Conservation (phyloP, 2,329 filamentous ascomycete genomes). For the Aspergillus sp. region DNA sequence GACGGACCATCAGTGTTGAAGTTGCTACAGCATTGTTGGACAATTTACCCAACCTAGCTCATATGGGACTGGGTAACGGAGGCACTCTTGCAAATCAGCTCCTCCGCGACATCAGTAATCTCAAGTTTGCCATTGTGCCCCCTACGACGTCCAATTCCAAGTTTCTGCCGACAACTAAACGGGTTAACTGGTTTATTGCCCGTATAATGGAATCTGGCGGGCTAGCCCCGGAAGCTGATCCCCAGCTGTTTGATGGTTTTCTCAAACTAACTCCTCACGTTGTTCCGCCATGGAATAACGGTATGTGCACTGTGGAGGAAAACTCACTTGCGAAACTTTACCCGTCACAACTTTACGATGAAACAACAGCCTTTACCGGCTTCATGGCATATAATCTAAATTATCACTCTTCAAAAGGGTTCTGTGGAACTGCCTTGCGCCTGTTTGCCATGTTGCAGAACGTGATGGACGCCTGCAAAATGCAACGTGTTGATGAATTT, state of each 20-base stretch:
- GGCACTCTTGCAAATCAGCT: slow-evolving; percentile 33
- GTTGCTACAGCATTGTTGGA: slow-evolving; percentile 57
- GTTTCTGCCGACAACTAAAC: slow-evolving; percentile 29
- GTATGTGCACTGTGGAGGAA: slow-evolving; percentile 17
- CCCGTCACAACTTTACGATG: slow-evolving; percentile 32
- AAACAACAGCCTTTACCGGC: slow-evolving; percentile 33
- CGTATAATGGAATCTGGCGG: slow-evolving; percentile 53
- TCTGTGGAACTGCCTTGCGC: slow-evolving; percentile 29
- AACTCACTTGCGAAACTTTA: slow-evolving; percentile 23
- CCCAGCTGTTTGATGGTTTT: slow-evolving; percentile 44
- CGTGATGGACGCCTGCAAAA: slow-evolving; percentile 37
- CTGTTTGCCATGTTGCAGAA: slow-evolving; percentile 34
- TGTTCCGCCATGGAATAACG: slow-evolving; percentile 34
- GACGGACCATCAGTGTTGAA: slow-evolving; percentile 57
- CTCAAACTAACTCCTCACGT: slow-evolving; percentile 32
- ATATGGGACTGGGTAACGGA: slow-evolving; percentile 40
- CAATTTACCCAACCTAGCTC: slow-evolving; percentile 49
- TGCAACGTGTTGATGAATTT: slow-evolving; percentile 33
- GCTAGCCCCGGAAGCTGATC: slow-evolving; percentile 46
- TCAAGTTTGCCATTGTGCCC: slow-evolving; percentile 19
- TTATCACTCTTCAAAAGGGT: slow-evolving; percentile 23
- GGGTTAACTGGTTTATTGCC: slow-evolving; percentile 42
- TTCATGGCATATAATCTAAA: slow-evolving; percentile 35
- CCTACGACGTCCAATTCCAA: slow-evolving; percentile 17
- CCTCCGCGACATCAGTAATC: slow-evolving; percentile 18